Base-by-base conservation (phyloP, 768 basidiomycete species). In the Boletellus ananiceps region DNA sequence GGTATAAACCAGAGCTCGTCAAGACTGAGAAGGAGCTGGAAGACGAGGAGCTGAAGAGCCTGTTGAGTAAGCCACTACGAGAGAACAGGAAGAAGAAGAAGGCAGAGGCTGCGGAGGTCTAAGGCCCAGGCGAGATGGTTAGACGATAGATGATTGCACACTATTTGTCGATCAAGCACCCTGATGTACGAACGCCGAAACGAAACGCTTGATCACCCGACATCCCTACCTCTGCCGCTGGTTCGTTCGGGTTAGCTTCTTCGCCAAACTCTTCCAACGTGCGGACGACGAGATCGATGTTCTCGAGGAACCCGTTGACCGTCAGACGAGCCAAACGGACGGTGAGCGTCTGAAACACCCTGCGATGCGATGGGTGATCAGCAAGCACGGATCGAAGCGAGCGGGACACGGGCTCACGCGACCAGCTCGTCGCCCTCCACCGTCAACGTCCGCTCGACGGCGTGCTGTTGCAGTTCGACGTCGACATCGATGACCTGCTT, bases 51-150 rank as follows among this genome's bases (percentile, higher is more conserved):
- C 69, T 93, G 57, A 93, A 93, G 73, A 75, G 80, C 25, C 74
- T 90, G 21, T 70, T 98, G 51, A 73, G 84, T 39, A 83, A 84
- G 68, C 86, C 82, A 58, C 69, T 99, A 57, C 80, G 95, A 51
- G 91, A 93, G 70, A 82, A 74, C 71, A 94, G 90, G 81, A 95
- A 93, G 81, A 88, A 88, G 78, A 93, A 92, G 82, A 80, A 82
- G 65, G 75, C 82, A 46, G 84, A 79, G 48, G 74, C 63, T 41
- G 79, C 71, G 36, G 71, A 71, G 29, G 70, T 40, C 33, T 65
- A 63, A 60, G 61, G 60, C 58, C 48, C 23, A 7, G 23, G 23
- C 23, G 23, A 57, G 63, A 50, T 62, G 58, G 51, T 47, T 44
- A 32, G 51, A 57, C 58, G 46, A 49, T 55, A 48, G 48, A 64